Conservation (phyloP, 2,329 filamentous ascomycete genomes). For the Paraconiothyrium sp. region DNA sequence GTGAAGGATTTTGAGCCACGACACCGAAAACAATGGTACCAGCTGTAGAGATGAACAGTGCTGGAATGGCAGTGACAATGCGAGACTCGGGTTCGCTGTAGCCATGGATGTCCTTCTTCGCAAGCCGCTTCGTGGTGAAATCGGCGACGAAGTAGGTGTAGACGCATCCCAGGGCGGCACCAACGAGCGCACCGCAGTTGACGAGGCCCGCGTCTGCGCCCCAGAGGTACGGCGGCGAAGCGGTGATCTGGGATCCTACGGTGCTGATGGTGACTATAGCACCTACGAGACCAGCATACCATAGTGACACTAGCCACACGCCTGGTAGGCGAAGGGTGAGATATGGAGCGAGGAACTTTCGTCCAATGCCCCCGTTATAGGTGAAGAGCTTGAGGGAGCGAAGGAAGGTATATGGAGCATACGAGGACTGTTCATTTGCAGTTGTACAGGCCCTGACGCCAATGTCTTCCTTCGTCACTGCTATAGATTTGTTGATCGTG, state of each 20-base stretch:
- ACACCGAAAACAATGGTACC: slow-evolving; percentile 54
- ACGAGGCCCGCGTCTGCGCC: slow-evolving; percentile 51
- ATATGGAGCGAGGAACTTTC: slow-evolving; percentile 51
- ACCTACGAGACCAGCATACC: slow-evolving; percentile 55
- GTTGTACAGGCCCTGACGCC: slow-evolving; percentile 17
- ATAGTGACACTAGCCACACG: slow-evolving; percentile 53
- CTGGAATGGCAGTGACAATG: slow-evolving; percentile 51
- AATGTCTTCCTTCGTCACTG: slow-evolving; percentile 31
- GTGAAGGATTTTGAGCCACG: slow-evolving; percentile 48
- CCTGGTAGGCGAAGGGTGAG: slow-evolving; percentile 51
- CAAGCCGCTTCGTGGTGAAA: slow-evolving; percentile 47
- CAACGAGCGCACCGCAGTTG: slow-evolving; percentile 51
- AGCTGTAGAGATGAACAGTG: slow-evolving; percentile 48
- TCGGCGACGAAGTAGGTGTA: slow-evolving; percentile 52
- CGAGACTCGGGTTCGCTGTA: slow-evolving; percentile 53
- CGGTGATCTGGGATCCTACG: slow-evolving; percentile 50
- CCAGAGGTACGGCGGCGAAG: slow-evolving; percentile 54
- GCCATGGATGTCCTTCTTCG: slow-evolving; percentile 48
- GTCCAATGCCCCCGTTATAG: slow-evolving; percentile 45
- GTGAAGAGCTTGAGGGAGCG: slow-evolving; percentile 49
- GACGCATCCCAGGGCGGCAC: slow-evolving; percentile 46
- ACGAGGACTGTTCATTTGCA: slow-evolving; percentile 21
- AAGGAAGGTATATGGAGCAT: slow-evolving; percentile 44
- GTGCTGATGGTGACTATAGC: slow-evolving; percentile 51
- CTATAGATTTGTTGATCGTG: slow-evolving; percentile 24